Conservation (phyloP, 2,329 filamentous ascomycete species). For the Colletotrichum horii region DNA sequence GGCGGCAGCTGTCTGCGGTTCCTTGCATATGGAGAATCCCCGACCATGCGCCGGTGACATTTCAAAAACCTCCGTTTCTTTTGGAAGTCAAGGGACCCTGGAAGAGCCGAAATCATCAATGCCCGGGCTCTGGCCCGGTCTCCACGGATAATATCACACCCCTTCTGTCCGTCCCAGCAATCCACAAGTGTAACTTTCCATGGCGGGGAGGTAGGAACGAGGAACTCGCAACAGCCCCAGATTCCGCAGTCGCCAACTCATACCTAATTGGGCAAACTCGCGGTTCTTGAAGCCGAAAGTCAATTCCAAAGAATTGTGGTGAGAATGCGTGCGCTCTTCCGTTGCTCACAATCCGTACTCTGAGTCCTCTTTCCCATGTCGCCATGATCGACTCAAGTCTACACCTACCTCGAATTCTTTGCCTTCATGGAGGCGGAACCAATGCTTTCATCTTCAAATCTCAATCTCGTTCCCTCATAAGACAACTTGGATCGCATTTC, state of each 20-base stretch:
- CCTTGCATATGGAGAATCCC: background rate
- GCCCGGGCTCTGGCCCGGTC: background rate
- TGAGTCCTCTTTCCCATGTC: background rate
- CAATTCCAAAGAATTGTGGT: background rate
- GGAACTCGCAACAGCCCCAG: background rate
- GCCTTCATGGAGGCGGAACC: background rate
- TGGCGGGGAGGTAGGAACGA: background rate
- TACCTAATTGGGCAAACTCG: background rate
- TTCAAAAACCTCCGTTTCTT: background rate
- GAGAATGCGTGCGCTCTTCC: background rate
- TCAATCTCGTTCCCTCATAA: background rate
- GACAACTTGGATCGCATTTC: background rate
- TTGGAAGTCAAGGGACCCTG: background rate
- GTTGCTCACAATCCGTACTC: background rate
- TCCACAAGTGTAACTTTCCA: background rate
- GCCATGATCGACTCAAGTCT: background rate
- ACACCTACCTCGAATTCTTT: background rate
- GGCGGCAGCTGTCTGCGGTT: background rate
- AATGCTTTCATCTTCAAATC: background rate
- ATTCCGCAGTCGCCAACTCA: background rate
- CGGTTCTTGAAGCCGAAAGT: background rate
- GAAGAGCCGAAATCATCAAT: background rate
- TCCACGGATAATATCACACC: background rate
- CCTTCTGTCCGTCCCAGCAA: accelerated
- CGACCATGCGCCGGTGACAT: background rate